phyloP scores from a whole-genome alignment of 495 filamentous ascomycete genomes.

The Hypoxylon intermedium region DNA sequence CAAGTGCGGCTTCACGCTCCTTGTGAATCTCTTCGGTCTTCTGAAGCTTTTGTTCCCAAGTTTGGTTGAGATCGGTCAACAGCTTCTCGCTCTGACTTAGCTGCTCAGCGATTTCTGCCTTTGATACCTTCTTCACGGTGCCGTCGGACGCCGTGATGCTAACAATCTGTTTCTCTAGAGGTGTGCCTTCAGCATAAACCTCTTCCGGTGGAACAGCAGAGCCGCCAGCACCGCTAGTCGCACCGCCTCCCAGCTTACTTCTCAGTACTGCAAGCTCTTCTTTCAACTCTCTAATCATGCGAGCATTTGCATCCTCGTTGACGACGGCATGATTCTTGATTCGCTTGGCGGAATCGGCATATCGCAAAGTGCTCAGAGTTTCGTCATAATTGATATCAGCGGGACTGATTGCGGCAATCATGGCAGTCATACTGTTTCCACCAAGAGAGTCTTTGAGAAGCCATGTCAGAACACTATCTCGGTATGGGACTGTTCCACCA shows the following conservation, averaged over 20 bases:
- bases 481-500: conserved; percentile 86
- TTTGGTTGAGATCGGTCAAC: conserved; percentile 95
- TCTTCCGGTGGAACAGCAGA: conserved; percentile 68
- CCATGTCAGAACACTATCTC: conserved; percentile 97
- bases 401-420: conserved; percentile 98
- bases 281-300: conserved; percentile 98
- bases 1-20: conserved; percentile 91
- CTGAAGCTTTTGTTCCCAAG: conserved; percentile 94
- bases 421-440: conserved; percentile 98
- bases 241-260: conserved; percentile 81
- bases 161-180: conserved; percentile 93
- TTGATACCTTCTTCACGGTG: conserved; percentile 91
- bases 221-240: conserved; percentile 52
- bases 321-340: conserved; percentile 99
- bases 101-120: conserved; percentile 97
- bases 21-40: conserved; percentile 98
- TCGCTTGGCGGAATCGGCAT: conserved; percentile 96
- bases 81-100: conserved; percentile 95
- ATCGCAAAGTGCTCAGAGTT: conserved; percentile 91
- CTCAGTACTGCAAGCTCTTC: conserved; percentile 89
- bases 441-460: conserved; percentile 95
- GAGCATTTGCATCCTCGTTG: conserved; percentile 98
- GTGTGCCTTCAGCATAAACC: conserved; percentile 87
- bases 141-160: conserved; percentile 89
- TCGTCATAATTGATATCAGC: conserved; percentile 99